A percentile compares a stretch with the other conserved stretches of the same genome.
phyloP scores from a whole-genome alignment of 805 yeast genomes.

The Clavispora santaluciae region DNA sequence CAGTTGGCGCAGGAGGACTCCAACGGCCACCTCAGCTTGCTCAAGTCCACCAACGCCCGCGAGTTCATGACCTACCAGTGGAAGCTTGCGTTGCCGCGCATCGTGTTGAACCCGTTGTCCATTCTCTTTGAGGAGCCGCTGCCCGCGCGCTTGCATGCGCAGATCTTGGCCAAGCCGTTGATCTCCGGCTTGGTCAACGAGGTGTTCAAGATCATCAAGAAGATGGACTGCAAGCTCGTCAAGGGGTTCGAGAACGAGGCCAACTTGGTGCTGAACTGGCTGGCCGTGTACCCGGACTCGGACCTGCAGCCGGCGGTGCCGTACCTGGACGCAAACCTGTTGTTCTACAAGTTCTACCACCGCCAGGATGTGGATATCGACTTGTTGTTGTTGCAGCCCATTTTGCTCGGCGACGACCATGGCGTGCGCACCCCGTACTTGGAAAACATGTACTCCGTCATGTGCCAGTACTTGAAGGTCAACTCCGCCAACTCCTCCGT shows the following conservation, averaged over 20 bases:
- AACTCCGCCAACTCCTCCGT: slow-evolving; percentile 29
- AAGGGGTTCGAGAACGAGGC: slow-evolving; percentile 66
- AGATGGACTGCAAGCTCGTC: slow-evolving; percentile 72
- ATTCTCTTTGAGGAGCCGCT: slow-evolving; percentile 67
- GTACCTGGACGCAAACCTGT: slow-evolving; percentile 35
- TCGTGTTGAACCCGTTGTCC: slow-evolving; percentile 73
- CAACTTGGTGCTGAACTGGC: slow-evolving; percentile 52
- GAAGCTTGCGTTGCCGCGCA: slow-evolving; percentile 75
- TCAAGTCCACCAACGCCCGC: slow-evolving; percentile 46
- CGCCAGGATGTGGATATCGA: slow-evolving; percentile 59
- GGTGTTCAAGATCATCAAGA: slow-evolving; percentile 63
- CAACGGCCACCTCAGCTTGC: slow-evolving; percentile 37
- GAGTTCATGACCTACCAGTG: slow-evolving; percentile 74
- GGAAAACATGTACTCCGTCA: slow-evolving; percentile 77
- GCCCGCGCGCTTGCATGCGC: slow-evolving; percentile 54
- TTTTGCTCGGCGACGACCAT: slow-evolving; percentile 83
- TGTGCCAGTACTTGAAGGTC: slow-evolving; percentile 57
- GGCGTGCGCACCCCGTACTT: slow-evolving; percentile 84
- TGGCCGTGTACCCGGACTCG: slow-evolving; percentile 36
- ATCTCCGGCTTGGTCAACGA: slow-evolving; percentile 77
- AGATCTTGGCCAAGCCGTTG: slow-evolving; percentile 81
- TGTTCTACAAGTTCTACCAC: slow-evolving; percentile 62
- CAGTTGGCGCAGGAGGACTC: slow-evolving; percentile 32
- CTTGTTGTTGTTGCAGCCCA: slow-evolving; percentile 76
- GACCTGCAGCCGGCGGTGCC: slow-evolving; percentile 5